Evolutionary conservation across 2,329 filamentous ascomycete species (phyloP).

Genomic region (Hymenoscyphus repandus): DNA sequence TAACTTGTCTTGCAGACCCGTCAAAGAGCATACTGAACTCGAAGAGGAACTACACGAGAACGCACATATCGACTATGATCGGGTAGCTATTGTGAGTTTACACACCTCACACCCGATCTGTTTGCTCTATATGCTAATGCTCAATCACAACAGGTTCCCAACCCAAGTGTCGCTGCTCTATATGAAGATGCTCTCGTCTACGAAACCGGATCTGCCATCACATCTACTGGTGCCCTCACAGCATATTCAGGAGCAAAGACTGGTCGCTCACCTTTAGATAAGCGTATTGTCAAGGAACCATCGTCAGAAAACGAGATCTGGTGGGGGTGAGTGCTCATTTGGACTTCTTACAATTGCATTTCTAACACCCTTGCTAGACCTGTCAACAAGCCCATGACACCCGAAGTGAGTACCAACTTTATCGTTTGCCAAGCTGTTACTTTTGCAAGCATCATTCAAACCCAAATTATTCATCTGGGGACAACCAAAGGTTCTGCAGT

Average conservation of each 20-base stretch:
- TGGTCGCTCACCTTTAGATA: constrained; percentile 91
- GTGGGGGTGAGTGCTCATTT: constrained; percentile 60
- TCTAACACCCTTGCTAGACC: constrained; percentile 40
- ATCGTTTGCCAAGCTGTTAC: not conserved
- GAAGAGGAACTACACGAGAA: constrained; percentile 97
- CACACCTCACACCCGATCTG: not conserved
- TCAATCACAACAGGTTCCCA: constrained; percentile 55
- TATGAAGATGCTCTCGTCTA: constrained; percentile 99
- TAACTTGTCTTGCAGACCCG: constrained; percentile 51
- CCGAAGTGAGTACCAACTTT: constrained; percentile 67
- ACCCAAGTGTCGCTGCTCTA: constrained; percentile 80
- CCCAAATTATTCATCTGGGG: too few relatives aligned
- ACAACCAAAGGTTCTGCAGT: too few relatives aligned
- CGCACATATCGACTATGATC: constrained; percentile 98
- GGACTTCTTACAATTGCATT: not conserved
- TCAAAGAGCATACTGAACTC: constrained; percentile 87
- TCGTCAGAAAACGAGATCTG: constrained; percentile 88
- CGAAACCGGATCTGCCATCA: constrained; percentile 96
- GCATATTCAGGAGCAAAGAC: constrained; percentile 99
- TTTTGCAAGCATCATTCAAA: constrained; percentile 1
- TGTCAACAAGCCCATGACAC: constrained; percentile 97
- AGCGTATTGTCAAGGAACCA: constrained; percentile 92
- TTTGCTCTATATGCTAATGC: constrained; percentile 5
- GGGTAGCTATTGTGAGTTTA: constrained; percentile 83
- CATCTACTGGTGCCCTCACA: constrained; percentile 87